Percentiles rank a stretch among this genome's conserved stretches.
Evolutionary conservation across 176 grass and related monocot species (phyloP).

Genomic region (Juncus effusus): DNA sequence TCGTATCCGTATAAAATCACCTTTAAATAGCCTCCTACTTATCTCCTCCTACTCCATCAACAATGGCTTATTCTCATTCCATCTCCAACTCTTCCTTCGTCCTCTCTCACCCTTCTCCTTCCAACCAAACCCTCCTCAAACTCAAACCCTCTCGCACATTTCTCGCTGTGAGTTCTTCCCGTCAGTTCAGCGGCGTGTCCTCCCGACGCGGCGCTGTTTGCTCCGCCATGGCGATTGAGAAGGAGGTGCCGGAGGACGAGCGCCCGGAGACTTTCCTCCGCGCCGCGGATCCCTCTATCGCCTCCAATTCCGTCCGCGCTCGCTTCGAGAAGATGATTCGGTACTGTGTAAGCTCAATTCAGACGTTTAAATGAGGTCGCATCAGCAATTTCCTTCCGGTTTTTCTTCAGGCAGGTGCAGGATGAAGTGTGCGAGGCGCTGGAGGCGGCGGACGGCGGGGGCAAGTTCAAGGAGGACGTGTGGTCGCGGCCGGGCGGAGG

Average conservation of each 20-base stretch:
- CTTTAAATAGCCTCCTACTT: not conserved
- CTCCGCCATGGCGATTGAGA: constrained; percentile 78
- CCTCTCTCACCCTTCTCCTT: constrained; percentile 44
- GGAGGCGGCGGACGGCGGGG: constrained; percentile 71
- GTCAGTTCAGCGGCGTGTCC: not conserved
- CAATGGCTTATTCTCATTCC: constrained; percentile 17
- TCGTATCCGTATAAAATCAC: too few relatives aligned
- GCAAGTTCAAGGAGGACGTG: constrained; percentile 81
- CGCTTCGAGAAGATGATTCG: constrained; percentile 94
- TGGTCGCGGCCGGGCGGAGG: constrained; percentile 87
- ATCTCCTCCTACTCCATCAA: not conserved
- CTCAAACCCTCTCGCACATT: not conserved
- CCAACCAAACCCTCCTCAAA: constrained; percentile 7
- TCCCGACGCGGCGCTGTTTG: constrained; percentile 33
- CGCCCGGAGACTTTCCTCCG: constrained; percentile 81
- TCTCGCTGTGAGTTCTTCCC: not conserved
- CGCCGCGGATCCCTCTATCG: constrained; percentile 38
- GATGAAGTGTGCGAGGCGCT: constrained; percentile 86
- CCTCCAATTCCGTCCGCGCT: constrained; percentile 57
- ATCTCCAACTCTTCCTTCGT: constrained; percentile 44
- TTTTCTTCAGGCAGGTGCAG: constrained; percentile 44
- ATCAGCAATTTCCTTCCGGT: too few relatives aligned
- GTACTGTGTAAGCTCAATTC: constrained; percentile 1
- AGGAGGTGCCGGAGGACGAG: constrained; percentile 93
- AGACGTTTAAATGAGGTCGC: not conserved